phyloP scores from a whole-genome alignment of 371 early-diverging fungal species.

The Dinochytrium kinnereticum region DNA sequence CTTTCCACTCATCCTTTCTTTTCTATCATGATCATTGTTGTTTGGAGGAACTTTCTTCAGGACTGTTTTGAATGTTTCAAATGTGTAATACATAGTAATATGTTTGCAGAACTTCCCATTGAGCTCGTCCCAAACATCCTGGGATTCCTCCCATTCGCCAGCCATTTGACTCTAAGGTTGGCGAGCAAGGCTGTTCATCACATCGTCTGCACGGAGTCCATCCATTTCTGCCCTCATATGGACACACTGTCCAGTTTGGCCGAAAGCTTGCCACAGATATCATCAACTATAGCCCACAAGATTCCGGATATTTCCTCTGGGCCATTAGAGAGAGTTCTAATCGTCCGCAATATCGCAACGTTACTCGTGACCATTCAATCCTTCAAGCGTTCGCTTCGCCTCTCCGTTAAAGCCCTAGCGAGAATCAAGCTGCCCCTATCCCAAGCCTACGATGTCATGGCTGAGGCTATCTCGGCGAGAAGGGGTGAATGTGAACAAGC shows the following conservation, averaged over 20 bases:
- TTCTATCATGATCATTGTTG: too few relatives aligned
- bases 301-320: not conserved
- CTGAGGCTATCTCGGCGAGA: not conserved
- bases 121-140: not conserved
- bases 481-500: slow-evolving; percentile 3
- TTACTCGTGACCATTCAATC: slow-evolving; percentile 1
- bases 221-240: not conserved
- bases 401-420: not conserved
- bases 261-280: not conserved
- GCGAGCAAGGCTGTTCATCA: not conserved
- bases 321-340: not conserved
- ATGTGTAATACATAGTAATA: too few relatives aligned
- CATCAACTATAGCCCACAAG: not conserved
- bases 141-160: not conserved
- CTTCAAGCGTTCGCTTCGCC: not conserved
- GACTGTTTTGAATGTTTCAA: too few relatives aligned
- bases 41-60: too few relatives aligned
- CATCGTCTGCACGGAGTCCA: not conserved
- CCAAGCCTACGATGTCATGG: not conserved
- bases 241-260: not conserved
- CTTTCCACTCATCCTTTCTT: too few relatives aligned
- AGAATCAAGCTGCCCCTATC: not conserved
- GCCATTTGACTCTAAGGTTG: not conserved
- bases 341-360: not conserved
- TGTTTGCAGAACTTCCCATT: not conserved